Conservation (phyloP, 192 early-diverging fungal genomes). For the Geranomyces variabilis region DNA sequence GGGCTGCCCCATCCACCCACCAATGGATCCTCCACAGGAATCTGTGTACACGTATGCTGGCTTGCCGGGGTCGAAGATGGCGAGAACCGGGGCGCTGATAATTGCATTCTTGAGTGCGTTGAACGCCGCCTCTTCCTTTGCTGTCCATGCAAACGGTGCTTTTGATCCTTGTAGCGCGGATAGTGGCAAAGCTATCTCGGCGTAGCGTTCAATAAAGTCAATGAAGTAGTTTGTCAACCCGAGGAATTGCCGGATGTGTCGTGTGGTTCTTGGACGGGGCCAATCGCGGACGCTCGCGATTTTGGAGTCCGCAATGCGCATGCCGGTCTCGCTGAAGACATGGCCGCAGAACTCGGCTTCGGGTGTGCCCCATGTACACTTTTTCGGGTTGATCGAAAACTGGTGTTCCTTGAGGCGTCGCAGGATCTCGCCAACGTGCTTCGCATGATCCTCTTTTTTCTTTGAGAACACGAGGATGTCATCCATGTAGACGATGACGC, state of each 20-base stretch:
- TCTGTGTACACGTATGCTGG: background rate
- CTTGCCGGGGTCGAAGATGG: background rate
- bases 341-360: slow-evolving; percentile 12
- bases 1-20: background rate
- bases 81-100: background rate
- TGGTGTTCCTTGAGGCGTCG: slow-evolving; percentile 22
- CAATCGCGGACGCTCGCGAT: slow-evolving; percentile 33
- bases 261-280: background rate
- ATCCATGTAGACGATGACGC: slow-evolving; percentile 42
- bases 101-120: background rate
- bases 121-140: background rate
- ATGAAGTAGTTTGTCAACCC: slow-evolving; percentile 26
- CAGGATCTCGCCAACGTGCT: slow-evolving; percentile 22
- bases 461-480: slow-evolving; percentile 55
- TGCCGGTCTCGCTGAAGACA: background rate
- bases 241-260: slow-evolving; percentile 17
- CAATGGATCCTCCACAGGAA: background rate
- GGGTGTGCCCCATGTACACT: background rate
- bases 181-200: slow-evolving; percentile 19
- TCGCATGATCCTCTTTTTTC: background rate
- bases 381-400: background rate
- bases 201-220: slow-evolving; percentile 10
- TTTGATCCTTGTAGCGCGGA: background rate
- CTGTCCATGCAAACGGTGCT: background rate
- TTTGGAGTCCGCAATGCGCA: slow-evolving; percentile 19